Conservation (phyloP, 2,329 filamentous ascomycete genomes). For the Penicillium sp. region DNA sequence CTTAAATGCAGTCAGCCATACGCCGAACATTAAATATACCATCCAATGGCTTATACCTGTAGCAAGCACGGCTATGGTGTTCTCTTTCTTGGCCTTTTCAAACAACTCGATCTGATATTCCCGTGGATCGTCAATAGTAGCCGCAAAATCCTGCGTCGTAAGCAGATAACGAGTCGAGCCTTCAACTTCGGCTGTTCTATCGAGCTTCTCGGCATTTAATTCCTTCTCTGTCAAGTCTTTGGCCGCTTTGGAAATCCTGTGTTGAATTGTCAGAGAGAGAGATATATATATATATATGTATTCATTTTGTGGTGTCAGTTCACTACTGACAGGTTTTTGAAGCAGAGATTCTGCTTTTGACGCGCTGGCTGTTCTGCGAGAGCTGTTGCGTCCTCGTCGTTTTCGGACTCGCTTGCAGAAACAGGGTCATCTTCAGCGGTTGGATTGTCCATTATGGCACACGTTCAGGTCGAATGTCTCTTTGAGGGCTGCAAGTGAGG, state of each 20-base stretch:
- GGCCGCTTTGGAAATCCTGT: slow-evolving; percentile 40
- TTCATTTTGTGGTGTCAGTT: not conserved
- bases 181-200: slow-evolving; percentile 37
- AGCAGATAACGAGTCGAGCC: slow-evolving; percentile 54
- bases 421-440: not conserved
- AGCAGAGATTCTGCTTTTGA: slow-evolving; percentile 48
- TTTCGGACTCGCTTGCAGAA: slow-evolving; percentile 25
- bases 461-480: not conserved
- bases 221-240: slow-evolving; percentile 39
- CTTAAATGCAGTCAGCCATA: slow-evolving; percentile 35
- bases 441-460: not conserved
- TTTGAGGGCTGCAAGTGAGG: not conserved
- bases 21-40: not conserved
- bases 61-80: slow-evolving; percentile 88
- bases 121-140: slow-evolving; percentile 71
- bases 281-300: no score
- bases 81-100: slow-evolving; percentile 76
- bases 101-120: slow-evolving; percentile 93
- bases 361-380: slow-evolving; percentile 26
- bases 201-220: slow-evolving; percentile 29
- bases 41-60: slow-evolving; percentile 45
- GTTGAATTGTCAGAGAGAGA: not conserved
- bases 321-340: slow-evolving; percentile 43
- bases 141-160: slow-evolving; percentile 47
- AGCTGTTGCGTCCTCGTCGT: slow-evolving; percentile 22